Evolutionary conservation across 306 rosid species (phyloP).

Genomic region (Senna tora): DNA sequence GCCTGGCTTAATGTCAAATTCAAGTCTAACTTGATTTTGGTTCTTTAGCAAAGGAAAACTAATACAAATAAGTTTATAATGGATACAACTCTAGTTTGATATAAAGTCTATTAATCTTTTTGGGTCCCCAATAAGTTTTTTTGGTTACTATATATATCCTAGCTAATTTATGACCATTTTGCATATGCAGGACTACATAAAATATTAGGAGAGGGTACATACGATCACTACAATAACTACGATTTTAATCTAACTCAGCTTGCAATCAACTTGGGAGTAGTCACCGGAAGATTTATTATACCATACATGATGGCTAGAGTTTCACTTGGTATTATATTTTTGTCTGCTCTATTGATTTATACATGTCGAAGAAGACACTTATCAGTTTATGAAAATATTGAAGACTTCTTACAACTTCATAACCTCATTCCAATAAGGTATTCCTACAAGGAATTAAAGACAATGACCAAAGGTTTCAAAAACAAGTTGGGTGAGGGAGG

Average conservation of each 20-base stretch:
- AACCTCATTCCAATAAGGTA: slow-evolving; percentile 7
- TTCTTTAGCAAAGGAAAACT: too few species aligned
- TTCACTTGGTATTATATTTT: neutral
- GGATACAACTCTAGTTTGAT: too few species aligned
- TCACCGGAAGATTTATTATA: neutral
- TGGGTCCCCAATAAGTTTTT: too few species aligned
- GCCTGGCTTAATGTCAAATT: too few species aligned
- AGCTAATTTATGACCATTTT: neutral
- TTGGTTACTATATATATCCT: too few species aligned
- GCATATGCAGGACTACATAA: neutral
- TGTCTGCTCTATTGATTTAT: neutral
- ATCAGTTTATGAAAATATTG: neutral
- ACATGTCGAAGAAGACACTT: neutral
- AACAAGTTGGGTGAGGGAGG: neutral
- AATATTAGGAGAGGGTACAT: neutral
- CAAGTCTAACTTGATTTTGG: too few species aligned
- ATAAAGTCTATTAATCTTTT: too few species aligned
- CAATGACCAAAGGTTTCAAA: slow-evolving; percentile 1
- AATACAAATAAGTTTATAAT: too few species aligned
- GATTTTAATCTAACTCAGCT: neutral
- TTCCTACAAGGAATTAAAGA: neutral
- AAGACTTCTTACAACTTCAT: neutral
- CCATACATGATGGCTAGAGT: neutral
- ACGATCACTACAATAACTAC: neutral
- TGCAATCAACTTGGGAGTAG: neutral